Evolutionary conservation across 257 asterid species (phyloP).

Genomic region (Haberlea rhodopensis): DNA sequence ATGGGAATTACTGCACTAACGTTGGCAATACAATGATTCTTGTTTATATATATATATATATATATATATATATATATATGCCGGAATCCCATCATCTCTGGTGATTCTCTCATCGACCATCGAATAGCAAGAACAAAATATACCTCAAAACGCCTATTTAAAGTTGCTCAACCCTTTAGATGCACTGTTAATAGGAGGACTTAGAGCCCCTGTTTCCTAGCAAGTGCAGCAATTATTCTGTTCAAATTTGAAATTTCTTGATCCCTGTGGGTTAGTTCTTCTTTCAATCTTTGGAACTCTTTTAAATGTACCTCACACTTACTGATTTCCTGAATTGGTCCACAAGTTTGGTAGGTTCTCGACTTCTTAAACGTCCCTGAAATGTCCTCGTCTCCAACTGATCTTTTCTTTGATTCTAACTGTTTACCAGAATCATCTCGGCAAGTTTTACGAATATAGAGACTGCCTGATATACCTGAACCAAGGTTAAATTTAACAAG

Average conservation of each 20-base stretch:
- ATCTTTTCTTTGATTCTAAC: conserved; percentile 44
- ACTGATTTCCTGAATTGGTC: conserved; percentile 28
- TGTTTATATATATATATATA: too few species aligned
- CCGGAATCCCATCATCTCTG: not conserved
- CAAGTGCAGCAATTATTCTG: conserved; percentile 63
- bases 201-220: conserved; percentile 83
- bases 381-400: conserved; percentile 36
- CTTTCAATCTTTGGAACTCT: conserved; percentile 62
- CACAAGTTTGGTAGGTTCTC: conserved; percentile 32
- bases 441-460: conserved; percentile 49
- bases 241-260: conserved; percentile 61
- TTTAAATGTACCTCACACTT: conserved; percentile 40
- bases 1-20: too few species aligned
- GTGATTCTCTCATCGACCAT: too few species aligned
- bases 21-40: too few species aligned
- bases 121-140: too few species aligned
- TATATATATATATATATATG: too few species aligned
- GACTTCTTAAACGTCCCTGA: conserved; percentile 37
- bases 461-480: conserved; percentile 38
- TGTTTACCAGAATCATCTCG: conserved; percentile 21
- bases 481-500: conserved; percentile 43
- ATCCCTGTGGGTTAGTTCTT: conserved; percentile 56
- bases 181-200: not conserved
- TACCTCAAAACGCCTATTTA: not conserved
- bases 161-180: not conserved